Conservation (phyloP, 441 rosid genomes). For the Gossypium schwendimanii region DNA sequence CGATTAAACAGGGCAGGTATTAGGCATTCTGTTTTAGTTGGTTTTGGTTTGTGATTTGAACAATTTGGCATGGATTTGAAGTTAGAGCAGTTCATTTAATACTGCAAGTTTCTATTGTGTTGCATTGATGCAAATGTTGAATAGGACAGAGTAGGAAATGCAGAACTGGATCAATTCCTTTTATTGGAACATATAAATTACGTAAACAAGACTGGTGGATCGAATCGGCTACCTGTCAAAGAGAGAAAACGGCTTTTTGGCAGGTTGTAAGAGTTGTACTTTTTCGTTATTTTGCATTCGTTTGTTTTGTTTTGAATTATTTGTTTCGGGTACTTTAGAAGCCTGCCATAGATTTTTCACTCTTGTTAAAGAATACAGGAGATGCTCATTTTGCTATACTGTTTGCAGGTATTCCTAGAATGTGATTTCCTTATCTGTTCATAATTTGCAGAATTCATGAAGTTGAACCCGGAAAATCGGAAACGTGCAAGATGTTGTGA, state of each 20-base stretch:
- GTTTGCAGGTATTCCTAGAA: constrained; percentile 43
- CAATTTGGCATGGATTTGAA: neutral
- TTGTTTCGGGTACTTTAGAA: neutral
- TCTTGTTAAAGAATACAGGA: neutral
- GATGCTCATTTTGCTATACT: constrained; percentile 5
- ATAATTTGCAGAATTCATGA: constrained; percentile 2
- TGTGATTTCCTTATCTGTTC: constrained; percentile 39
- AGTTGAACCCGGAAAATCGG: neutral
- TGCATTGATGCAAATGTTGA: neutral
- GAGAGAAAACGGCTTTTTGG: neutral
- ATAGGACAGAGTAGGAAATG: neutral
- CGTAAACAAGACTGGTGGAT: neutral
- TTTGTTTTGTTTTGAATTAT: neutral
- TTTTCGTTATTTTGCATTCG: neutral
- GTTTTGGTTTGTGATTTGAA: neutral
- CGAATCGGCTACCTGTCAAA: neutral
- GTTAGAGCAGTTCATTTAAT: neutral
- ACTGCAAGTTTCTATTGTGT: neutral
- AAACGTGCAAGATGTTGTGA: neutral
- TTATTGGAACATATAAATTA: neutral
- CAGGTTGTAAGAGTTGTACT: neutral
- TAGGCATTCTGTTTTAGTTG: neutral
- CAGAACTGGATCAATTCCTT: neutral
- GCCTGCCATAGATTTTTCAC: neutral
- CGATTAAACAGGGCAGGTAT: too few relatives aligned